Conservation (phyloP, 2,329 filamentous ascomycete genomes). For the Graphiopsis chlorocephala region DNA sequence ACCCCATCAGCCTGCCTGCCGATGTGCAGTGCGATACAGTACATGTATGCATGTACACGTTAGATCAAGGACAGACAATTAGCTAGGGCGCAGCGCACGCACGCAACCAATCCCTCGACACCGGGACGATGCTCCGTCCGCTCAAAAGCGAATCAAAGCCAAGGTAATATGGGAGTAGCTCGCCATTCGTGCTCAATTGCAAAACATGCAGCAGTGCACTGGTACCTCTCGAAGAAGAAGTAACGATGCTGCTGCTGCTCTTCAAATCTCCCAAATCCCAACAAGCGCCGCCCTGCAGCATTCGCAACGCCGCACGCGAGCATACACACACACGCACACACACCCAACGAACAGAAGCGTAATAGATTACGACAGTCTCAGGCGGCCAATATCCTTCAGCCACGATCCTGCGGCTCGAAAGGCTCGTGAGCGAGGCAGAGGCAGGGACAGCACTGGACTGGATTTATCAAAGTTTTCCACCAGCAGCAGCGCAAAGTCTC, state of each 20-base stretch:
- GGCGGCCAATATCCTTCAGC: not conserved
- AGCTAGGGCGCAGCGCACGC: not conserved
- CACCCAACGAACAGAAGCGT: not conserved
- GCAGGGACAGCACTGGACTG: no score
- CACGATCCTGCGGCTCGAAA: not conserved
- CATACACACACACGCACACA: not conserved
- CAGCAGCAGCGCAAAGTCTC: not conserved
- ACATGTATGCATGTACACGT: not conserved
- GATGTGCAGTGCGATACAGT: not conserved
- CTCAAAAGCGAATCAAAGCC: not conserved
- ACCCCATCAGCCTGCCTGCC: not conserved
- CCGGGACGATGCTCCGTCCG: not conserved
- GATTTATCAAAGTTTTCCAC: slow-evolving; percentile 8
- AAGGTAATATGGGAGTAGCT: not conserved
- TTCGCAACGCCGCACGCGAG: not conserved
- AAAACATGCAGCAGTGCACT: no score
- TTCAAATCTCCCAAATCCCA: not conserved
- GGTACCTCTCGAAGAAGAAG: no score
- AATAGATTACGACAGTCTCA: slow-evolving; percentile 14
- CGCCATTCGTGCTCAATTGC: not conserved
- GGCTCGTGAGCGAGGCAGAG: no score
- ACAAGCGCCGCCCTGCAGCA: not conserved
- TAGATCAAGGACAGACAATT: no score
- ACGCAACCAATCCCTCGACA: not conserved
- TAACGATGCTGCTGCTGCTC: no score